These are phyloP conservation scores for Fusarium begoniae DNA, from an alignment of 2,329 filamentous ascomycete species.

Conservation along the genomic window DNA sequence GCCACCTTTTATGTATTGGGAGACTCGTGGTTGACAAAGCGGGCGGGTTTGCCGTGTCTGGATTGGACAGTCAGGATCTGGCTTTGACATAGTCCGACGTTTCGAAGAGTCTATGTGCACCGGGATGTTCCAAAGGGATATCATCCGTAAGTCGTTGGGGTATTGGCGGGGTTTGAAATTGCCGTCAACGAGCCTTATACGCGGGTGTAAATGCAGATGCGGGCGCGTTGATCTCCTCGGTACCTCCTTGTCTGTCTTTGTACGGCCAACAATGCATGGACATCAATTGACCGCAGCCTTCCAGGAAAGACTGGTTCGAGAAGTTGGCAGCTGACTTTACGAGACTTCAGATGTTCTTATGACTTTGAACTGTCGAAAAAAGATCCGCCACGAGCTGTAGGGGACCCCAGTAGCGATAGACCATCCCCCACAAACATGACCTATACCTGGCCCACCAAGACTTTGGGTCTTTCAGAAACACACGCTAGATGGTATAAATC, in stretches of 20 bases:
- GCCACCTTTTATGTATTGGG: not conserved
- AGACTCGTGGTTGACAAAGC: not conserved
- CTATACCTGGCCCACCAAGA: conserved; percentile 4
- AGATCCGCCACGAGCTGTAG: conserved; percentile 21
- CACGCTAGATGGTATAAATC: conserved; percentile 12
- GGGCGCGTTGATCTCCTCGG: not conserved
- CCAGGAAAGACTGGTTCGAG: conserved; percentile 1
- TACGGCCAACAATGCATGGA: not conserved
- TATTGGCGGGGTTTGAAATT: not conserved
- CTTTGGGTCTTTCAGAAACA: conserved; percentile 7
- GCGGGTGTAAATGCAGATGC: not conserved
- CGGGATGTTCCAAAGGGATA: not conserved
- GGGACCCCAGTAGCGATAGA: conserved; percentile 19
- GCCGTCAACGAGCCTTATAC: not conserved
- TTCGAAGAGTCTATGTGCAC: not conserved
- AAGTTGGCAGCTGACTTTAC: conserved; percentile 25
- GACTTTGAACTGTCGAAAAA: conserved; percentile 23
- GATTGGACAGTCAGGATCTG: not conserved
- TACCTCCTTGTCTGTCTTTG: not conserved
- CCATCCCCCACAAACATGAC: conserved; percentile 17
- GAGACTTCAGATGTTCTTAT: conserved; percentile 32
- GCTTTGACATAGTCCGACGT: not conserved
- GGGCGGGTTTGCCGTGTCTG: not conserved
- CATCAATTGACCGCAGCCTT: not conserved
- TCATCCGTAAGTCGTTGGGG: not conserved